phyloP scores from a whole-genome alignment of 805 yeast genomes.

The Cyberlindnera subsufficiens region DNA sequence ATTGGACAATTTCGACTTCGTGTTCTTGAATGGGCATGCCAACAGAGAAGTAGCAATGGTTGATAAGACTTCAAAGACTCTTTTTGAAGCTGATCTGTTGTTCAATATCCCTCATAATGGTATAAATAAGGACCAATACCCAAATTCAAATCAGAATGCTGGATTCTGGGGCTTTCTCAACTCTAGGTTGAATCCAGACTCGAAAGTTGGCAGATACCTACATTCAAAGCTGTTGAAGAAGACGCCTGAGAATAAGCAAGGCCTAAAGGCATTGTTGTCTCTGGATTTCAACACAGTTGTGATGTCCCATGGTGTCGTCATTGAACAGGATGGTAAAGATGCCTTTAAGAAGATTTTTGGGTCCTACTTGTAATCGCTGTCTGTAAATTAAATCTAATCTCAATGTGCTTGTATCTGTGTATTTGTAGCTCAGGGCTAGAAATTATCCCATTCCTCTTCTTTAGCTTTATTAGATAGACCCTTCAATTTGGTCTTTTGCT shows the following conservation, averaged over 20 bases:
- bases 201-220: slow-evolving; percentile 30
- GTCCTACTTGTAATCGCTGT: slow-evolving; percentile 6
- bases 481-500: slow-evolving; percentile 49
- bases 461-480: slow-evolving; percentile 40
- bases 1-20: slow-evolving; percentile 45
- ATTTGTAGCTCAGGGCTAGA: slow-evolving; percentile 25
- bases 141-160: slow-evolving; percentile 33
- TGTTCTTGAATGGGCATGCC: slow-evolving; percentile 49
- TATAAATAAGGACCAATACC: slow-evolving; percentile 47
- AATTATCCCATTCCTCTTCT: slow-evolving; percentile 68
- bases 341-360: slow-evolving; percentile 18
- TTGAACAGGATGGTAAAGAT: slow-evolving; percentile 34
- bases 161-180: slow-evolving; percentile 38
- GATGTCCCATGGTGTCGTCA: slow-evolving; percentile 55
- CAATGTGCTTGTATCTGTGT: neutral
- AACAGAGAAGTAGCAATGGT: slow-evolving; percentile 54
- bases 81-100: slow-evolving; percentile 56
- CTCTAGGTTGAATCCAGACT: slow-evolving; percentile 35
- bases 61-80: slow-evolving; percentile 40
- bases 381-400: neutral
- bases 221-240: slow-evolving; percentile 20
- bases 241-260: slow-evolving; percentile 11
- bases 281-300: slow-evolving; percentile 49
- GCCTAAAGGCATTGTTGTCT: slow-evolving; percentile 11
- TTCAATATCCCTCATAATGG: slow-evolving; percentile 49